Percentiles rank a stretch among this genome's conserved stretches.
Evolutionary conservation across 306 rosid genomes (phyloP).

Genomic region (Rosa rugosa): DNA sequence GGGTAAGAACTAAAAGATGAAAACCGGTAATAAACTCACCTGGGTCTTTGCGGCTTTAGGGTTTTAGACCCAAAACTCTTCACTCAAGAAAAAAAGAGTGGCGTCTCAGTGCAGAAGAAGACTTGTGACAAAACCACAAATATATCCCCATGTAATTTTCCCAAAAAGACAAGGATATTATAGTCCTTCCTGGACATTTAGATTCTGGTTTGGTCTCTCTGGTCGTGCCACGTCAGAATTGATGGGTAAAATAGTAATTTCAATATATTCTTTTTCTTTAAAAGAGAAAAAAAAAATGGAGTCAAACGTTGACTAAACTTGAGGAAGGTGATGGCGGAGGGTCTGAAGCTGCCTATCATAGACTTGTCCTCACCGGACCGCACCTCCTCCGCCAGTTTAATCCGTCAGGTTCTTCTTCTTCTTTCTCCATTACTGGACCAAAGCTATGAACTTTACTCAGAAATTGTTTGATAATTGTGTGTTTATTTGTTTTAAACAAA

Average conservation of each 20-base stretch:
- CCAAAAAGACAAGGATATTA: not conserved
- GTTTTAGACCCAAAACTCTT: not conserved
- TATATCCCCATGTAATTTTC: not conserved
- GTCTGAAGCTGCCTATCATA: constrained; percentile 56
- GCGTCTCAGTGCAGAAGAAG: not conserved
- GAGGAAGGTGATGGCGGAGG: constrained; percentile 27
- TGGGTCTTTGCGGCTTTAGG: not conserved
- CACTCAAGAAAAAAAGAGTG: not conserved
- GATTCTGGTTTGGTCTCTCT: not conserved
- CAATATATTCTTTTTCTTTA: not conserved
- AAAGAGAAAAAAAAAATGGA: not conserved
- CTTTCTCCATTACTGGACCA: not conserved
- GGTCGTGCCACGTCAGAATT: not conserved
- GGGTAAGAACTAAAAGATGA: not conserved
- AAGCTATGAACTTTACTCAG: not conserved
- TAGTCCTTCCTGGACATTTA: not conserved
- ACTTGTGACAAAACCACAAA: not conserved
- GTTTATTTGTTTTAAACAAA: not conserved
- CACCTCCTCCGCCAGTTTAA: constrained; percentile 45
- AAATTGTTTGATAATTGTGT: not conserved
- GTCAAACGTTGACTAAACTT: not conserved
- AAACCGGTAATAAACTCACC: not conserved
- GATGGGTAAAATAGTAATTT: not conserved
- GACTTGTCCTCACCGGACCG: constrained; percentile 67
- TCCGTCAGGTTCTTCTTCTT: constrained; percentile 49